Conservation (phyloP, 1,139 yeast species). For the Pichia kudriavzevii region DNA sequence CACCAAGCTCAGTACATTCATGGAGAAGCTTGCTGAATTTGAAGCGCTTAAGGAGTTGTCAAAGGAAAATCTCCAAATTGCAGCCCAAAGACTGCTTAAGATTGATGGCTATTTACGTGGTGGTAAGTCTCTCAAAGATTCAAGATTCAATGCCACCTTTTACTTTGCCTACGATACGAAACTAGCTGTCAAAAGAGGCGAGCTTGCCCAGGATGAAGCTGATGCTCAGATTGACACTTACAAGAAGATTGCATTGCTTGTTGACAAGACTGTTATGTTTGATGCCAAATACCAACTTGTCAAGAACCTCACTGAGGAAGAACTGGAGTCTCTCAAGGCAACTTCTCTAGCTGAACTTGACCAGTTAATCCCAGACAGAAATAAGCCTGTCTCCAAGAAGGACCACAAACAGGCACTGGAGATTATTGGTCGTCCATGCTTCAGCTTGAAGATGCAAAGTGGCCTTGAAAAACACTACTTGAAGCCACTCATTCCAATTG, state of each 20-base stretch:
- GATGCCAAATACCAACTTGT: constrained; percentile 34
- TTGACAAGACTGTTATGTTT: constrained; percentile 30
- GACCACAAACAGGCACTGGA: constrained; percentile 28
- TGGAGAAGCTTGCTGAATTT: constrained; percentile 23
- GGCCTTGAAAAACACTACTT: constrained; percentile 34
- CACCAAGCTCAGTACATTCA: constrained; percentile 24
- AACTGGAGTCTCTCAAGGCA: constrained; percentile 26
- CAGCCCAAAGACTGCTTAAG: constrained; percentile 44
- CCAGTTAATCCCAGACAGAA: constrained; percentile 19
- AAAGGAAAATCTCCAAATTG: constrained; percentile 33
- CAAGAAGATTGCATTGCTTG: constrained; percentile 15
- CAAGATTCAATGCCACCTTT: constrained; percentile 50
- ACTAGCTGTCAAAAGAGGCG: constrained; percentile 36
- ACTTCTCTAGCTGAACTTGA: constrained; percentile 26
- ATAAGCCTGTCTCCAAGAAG: constrained; percentile 26
- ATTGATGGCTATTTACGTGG: constrained; percentile 44
- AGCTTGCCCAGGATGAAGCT: constrained; percentile 30
- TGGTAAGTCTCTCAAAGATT: constrained; percentile 47
- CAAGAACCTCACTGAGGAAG: constrained; percentile 31
- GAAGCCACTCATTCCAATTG: constrained; percentile 34
- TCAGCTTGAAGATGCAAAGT: constrained; percentile 34
- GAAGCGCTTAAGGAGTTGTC: constrained; percentile 21
- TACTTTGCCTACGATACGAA: constrained; percentile 42
- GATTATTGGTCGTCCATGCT: constrained; percentile 33
- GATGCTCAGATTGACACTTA: constrained; percentile 3